A percentile compares a stretch with the other conserved stretches of the same genome.
phyloP scores from a whole-genome alignment of 345 rosid species.

The Lepidium sativum region DNA sequence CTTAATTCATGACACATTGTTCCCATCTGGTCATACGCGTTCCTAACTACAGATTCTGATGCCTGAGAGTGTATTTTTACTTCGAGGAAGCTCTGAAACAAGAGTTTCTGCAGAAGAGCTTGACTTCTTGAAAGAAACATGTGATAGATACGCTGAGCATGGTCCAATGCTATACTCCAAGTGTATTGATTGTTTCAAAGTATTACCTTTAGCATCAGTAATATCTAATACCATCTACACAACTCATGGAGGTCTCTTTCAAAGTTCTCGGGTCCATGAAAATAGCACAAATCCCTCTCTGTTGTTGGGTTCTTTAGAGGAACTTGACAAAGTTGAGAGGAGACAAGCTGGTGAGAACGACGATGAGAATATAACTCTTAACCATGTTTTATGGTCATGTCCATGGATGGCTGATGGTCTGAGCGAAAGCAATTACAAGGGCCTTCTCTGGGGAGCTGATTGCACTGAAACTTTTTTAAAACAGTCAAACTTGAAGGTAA shows the following conservation, averaged over 20 bases:
- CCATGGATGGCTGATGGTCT: constrained; percentile 36
- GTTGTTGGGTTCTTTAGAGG: constrained; percentile 34
- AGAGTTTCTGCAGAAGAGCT: constrained; percentile 26
- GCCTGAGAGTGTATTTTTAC: constrained; percentile 35
- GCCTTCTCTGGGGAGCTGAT: constrained; percentile 44
- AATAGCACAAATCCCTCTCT: constrained; percentile 12
- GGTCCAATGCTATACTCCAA: constrained; percentile 26
- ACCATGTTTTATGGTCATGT: constrained; percentile 38
- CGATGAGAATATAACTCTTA: constrained; percentile 26
- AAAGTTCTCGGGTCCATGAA: constrained; percentile 16
- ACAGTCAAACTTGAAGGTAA: constrained; percentile 34
- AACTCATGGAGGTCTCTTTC: constrained; percentile 45
- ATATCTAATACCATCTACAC: constrained; percentile 30
- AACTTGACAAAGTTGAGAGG: constrained; percentile 32
- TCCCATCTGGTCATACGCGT: not conserved
- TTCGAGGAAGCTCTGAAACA: constrained; percentile 42
- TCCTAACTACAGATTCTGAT: constrained; percentile 30
- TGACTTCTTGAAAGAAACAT: constrained; percentile 33
- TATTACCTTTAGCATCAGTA: constrained; percentile 36
- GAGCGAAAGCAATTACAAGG: constrained; percentile 26
- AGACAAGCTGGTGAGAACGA: constrained; percentile 26
- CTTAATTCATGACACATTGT: not conserved
- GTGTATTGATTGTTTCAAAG: constrained; percentile 29
- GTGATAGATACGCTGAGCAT: constrained; percentile 30
- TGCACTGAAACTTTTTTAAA: constrained; percentile 32